A percentile compares a stretch with the other conserved stretches of the same genome.
Evolutionary conservation across 2,329 filamentous ascomycete species (phyloP).

Genomic region (Fusarium napiforme): DNA sequence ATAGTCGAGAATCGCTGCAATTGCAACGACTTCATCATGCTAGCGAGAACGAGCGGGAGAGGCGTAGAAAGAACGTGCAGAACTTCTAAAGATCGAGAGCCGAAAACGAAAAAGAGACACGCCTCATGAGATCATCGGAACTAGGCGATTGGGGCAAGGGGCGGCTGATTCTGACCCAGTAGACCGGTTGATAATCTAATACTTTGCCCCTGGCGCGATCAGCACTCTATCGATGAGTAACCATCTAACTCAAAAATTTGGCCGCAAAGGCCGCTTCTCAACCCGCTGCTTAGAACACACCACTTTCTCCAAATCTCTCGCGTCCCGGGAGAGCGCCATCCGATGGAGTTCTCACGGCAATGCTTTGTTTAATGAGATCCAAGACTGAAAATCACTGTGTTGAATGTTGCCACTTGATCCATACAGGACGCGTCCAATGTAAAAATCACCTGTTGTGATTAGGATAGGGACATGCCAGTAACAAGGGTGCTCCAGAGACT

Average conservation of each 20-base stretch:
- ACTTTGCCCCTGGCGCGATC: conserved; percentile 28
- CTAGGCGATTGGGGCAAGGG: conserved; percentile 21
- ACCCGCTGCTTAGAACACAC: conserved; percentile 5
- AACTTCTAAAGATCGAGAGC: conserved; percentile 1
- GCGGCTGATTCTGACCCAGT: conserved; percentile 11
- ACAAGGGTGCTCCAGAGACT: conserved; percentile 22
- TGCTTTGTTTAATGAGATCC: conserved; percentile 24
- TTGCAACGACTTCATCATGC: not conserved
- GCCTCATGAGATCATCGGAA: conserved; percentile 31
- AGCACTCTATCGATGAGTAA: conserved; percentile 17
- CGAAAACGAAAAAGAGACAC: conserved; percentile 41
- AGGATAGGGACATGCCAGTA: conserved; percentile 17
- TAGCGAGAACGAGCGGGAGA: conserved; percentile 24
- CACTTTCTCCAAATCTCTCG: conserved; percentile 20
- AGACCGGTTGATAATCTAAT: conserved; percentile 39
- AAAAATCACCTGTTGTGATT: conserved; percentile 41
- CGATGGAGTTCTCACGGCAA: conserved; percentile 27
- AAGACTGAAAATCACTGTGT: conserved; percentile 14
- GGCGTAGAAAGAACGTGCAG: conserved; percentile 2
- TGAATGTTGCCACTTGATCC: conserved; percentile 31
- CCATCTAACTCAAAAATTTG: conserved; percentile 21
- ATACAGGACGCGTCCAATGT: conserved; percentile 36
- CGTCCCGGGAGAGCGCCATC: conserved; percentile 29
- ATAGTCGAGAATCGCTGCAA: not conserved
- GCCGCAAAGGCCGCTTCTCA: conserved; percentile 14